Evolutionary conservation across 2,329 filamentous ascomycete species (phyloP), one percentile per base, ranked within the genome.

Genomic region (Talaromyces albobiverticillius): DNA sequence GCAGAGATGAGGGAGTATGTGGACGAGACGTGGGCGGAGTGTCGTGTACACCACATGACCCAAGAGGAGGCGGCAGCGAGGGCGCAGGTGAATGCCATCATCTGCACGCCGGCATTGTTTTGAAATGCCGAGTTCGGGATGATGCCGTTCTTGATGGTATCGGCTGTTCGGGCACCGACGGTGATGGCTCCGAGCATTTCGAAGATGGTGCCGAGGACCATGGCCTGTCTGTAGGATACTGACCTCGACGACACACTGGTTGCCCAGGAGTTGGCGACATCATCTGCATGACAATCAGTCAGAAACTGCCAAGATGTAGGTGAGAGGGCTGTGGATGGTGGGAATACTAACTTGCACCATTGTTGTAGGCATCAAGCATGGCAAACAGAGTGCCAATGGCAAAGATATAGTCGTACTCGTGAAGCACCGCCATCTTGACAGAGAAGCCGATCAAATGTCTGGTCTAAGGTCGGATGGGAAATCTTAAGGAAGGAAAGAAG

Each of bases 221-320:
- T 56, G 20, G 54, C 54, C 16, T 56, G 54, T 46, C 54, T 32
- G 43, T 52, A 53, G 29, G 43, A 48, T 16, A 56, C 20, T 11
- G 88, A 91, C 51, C 88, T 77, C n/a, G 88, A 91, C 18, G 88
- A 91, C 56, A 92, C 88, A 64, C 83, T 87, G 62, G 89, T 92
- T 7, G 88, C 88, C 86, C 87, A 92, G 48, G 88, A 77, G 74
- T 93, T 93, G 66, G 89, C 88, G 54, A 93, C 88, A 87, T 92
- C 89, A 72, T 91, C 84, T 87, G 16, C 14, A 29, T 9, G 18
- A 54, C 23, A 41, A 18, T 46, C 14, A 45, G 40, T 36, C 20
- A 51, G n/a, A 46, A 23, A 2, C 8, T 20, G 22, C 13, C 3
- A 9, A 29, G 13, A 20, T 13, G 26, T 32, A 11, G 16, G 31